Conservation (phyloP, 2,329 filamentous ascomycete species). For the Nothophoma quercina region DNA sequence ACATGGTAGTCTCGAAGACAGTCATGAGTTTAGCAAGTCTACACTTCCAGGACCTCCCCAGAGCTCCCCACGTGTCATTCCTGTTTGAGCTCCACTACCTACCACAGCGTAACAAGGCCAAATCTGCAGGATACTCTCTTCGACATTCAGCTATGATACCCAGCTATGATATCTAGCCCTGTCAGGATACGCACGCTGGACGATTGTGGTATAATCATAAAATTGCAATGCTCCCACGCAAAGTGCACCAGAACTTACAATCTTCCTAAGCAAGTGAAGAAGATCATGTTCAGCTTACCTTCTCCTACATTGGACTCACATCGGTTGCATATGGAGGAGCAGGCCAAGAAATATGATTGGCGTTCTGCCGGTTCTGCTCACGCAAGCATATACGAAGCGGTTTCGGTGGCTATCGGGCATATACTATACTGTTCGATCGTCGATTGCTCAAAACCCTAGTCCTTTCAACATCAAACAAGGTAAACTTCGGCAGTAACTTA, state of each 20-base stretch:
- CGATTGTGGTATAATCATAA: too few relatives aligned
- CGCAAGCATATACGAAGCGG: too few relatives aligned
- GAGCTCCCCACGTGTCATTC: neutral
- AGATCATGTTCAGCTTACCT: neutral
- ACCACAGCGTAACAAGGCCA: neutral
- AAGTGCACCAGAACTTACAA: neutral
- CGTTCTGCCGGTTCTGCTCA: too few relatives aligned
- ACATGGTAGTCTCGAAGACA: neutral
- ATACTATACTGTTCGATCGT: too few relatives aligned
- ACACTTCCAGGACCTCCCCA: neutral
- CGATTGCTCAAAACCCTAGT: too few relatives aligned
- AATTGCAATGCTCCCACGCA: too few relatives aligned
- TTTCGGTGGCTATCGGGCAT: too few relatives aligned
- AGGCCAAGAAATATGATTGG: neutral
- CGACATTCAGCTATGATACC: neutral
- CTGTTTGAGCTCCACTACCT: neutral
- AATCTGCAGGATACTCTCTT: neutral
- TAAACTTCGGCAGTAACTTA: too few relatives aligned
- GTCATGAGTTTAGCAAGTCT: constrained; percentile 25
- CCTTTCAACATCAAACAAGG: too few relatives aligned
- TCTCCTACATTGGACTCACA: neutral
- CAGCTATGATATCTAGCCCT: neutral
- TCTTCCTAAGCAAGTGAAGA: neutral
- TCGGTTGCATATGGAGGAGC: neutral
- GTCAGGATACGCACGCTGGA: neutral